Evolutionary conservation across 2,329 filamentous ascomycete species (phyloP), one percentile per base, ranked within the genome.

Genomic region (Pyrenophora graminea): DNA sequence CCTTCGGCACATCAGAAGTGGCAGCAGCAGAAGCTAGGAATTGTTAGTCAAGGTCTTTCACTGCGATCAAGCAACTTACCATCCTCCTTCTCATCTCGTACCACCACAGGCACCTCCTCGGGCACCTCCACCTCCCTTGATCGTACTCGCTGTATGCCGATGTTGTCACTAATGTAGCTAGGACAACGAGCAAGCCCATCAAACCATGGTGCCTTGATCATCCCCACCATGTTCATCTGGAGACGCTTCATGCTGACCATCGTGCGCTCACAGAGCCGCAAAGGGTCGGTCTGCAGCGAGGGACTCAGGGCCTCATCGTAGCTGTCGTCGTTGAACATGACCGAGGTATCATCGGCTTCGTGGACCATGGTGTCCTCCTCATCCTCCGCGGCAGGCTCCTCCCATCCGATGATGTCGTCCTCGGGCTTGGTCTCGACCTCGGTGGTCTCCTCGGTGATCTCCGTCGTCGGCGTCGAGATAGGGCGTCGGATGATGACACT

Each of bases 261-360:
- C 43, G 43, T 23, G 17, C 43, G 23, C 15, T 36, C 21, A 43
- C n/a, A 25, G 23, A 25, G 23, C 15, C 34, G 36, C 30, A 45
- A 13, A 25, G n/a, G 17, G 3, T 25, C n/a, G 9, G 37, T 37
- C 19, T 47, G 45, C 7, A 40, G 37, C 25, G 45, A 15, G 4
- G 36, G 39, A 21, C 40, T 36, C 10, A 48, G 18, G 17, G 37
- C 31, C 38, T 53, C 53, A 8, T 56, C 41, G 41, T 50, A 56
- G 30, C 49, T 56, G 31, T 42, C 17, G 21, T 56, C 53, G 15
- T 47, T 30, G 42, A 53, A 47, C 25, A 56, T 18, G 38, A 53
- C 25, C 13, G 32, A 39, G 23, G 31, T 47, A 33, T 46, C 25
- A n/a, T 47, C 48, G 10, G 41, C 38, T 6, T 41, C 36, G 9